phyloP scores from a whole-genome alignment of 305 asterid species.

The Solanum hybrid region DNA sequence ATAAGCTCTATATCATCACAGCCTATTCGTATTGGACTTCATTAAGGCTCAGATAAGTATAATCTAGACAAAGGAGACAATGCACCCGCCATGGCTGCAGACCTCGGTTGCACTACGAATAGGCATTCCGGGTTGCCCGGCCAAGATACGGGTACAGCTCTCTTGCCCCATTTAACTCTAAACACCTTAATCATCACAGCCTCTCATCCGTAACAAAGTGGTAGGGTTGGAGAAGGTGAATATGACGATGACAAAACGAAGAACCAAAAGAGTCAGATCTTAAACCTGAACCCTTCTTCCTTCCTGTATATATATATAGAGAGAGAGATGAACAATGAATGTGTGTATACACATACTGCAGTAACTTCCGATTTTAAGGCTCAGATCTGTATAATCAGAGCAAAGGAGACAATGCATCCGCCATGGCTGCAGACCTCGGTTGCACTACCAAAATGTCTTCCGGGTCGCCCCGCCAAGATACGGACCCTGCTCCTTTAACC shows the following conservation, averaged over 20 bases:
- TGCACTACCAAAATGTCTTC: not conserved
- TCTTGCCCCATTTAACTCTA: not conserved
- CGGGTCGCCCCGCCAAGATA: constrained; percentile 10
- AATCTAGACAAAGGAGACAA: not conserved
- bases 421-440: not conserved
- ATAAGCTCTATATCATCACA: not conserved
- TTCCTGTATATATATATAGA: not conserved
- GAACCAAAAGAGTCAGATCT: not conserved
- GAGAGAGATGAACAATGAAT: not conserved
- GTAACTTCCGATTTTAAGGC: not conserved
- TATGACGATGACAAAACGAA: not conserved
- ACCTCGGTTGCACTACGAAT: no score
- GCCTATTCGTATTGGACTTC: not conserved
- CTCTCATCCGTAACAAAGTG: not conserved
- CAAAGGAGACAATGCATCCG: not conserved
- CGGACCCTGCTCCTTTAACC: not conserved
- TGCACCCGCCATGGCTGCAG: no score
- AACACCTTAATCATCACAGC: constrained; percentile 4
- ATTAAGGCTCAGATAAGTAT: not conserved
- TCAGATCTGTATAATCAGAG: not conserved
- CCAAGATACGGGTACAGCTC: no score
- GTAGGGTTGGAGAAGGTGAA: not conserved
- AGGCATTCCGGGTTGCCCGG: no score
- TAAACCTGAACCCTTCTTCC: not conserved
- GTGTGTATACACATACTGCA: not conserved